Base-by-base conservation (phyloP, 257 asterid species). In the Eustoma russellianum region DNA sequence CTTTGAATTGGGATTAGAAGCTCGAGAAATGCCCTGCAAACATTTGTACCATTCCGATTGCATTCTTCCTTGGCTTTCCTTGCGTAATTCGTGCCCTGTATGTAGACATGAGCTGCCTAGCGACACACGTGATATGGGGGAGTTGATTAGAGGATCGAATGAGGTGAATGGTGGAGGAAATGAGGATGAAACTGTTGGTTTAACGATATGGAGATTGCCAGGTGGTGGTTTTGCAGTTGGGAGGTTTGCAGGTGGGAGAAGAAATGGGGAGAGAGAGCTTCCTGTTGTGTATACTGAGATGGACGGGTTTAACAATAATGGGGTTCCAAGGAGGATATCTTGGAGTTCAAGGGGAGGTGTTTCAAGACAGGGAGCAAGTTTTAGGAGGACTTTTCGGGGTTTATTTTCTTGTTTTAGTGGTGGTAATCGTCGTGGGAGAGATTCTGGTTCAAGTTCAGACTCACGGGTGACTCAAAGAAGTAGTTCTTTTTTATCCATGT, bases 191-290 rank as follows among this genome's bases (percentile, higher is more conserved):
- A 70, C 83, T 5, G 93, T 82, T 48, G 96, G 96, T 14, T 45
- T 88, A 60, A 88, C 96, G 0, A 88, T 88, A 60, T 88, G 96
- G 96, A 76, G 96, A 58, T 62, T 88, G 70, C 96, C 96, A 0
- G 96, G 96, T 1, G 94, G 94, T 24, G 96, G 96, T 35, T 88
- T 84, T 50, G 96, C 96, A 0, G 96, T 88, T 35, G 96, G 96
- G 63, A 73, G 96, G 65, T 84, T 88, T 59, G 56, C 88, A 0
- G 94, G 96, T 12, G 92, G 87, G 47, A 70, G 89, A 64, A 85
- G 96, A 66, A 80, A 86, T 5, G 90, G 93, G 13, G 96, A 84
- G 68, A 79, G 94, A 57, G 96, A 85, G 74, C 63, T 81, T 11
- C 96, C 96, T 0, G 93, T 87, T 17, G 94, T 87, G 50, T 87